phyloP scores from a whole-genome alignment of 2,329 filamentous ascomycete genomes.

The Microdochium nivale region DNA sequence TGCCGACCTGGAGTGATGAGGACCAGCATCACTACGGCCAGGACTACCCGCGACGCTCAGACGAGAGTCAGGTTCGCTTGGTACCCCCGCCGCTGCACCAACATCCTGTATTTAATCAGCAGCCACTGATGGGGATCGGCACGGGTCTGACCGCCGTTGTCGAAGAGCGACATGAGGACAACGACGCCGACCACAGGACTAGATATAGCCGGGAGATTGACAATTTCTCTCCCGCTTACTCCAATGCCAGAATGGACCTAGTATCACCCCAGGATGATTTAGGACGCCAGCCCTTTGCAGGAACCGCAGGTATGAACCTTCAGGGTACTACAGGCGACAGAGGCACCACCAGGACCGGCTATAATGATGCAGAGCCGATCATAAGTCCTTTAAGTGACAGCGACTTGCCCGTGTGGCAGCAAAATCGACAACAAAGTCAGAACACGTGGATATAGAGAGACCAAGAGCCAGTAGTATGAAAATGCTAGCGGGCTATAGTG shows the following conservation, averaged over 20 bases:
- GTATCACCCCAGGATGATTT: slow-evolving; percentile 26
- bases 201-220: slow-evolving; percentile 33
- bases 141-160: slow-evolving; percentile 15
- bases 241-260: slow-evolving; percentile 28
- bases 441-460: slow-evolving; percentile 35
- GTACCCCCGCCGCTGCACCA: slow-evolving; percentile 3
- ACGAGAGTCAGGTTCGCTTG: slow-evolving; percentile 2
- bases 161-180: slow-evolving; percentile 15
- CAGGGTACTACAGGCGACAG: slow-evolving; percentile 2
- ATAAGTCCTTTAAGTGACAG: slow-evolving; percentile 16
- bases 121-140: slow-evolving; percentile 12
- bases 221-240: slow-evolving; percentile 34
- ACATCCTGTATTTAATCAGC: neutral
- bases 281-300: slow-evolving; percentile 21
- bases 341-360: slow-evolving; percentile 3
- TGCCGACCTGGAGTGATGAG: slow-evolving; percentile 22
- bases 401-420: slow-evolving; percentile 42
- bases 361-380: slow-evolving; percentile 3
- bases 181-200: slow-evolving; percentile 17
- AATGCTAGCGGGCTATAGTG: neutral
- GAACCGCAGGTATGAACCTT: neutral
- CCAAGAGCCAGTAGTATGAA: neutral
- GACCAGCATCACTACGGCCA: slow-evolving; percentile 19
- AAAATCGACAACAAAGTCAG: slow-evolving; percentile 38
- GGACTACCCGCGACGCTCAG: neutral